Percentiles rank a stretch among this genome's conserved stretches.
These are phyloP conservation scores for Limonium bicolor DNA, from an alignment of 148 eudicot genomes.

Conservation along the genomic window DNA sequence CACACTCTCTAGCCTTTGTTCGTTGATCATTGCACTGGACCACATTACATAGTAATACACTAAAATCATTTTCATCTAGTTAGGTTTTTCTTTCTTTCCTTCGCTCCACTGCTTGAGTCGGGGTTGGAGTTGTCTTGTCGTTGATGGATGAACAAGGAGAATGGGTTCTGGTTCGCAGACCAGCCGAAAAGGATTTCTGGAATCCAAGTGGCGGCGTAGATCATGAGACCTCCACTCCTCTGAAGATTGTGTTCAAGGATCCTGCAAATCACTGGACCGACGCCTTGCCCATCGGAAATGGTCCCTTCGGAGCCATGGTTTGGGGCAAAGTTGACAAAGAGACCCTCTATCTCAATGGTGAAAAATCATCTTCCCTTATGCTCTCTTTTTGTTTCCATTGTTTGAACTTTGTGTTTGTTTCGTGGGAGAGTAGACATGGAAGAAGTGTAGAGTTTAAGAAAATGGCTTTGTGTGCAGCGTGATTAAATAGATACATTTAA, in stretches of 20 bases:
- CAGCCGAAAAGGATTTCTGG: slow-evolving; percentile 27
- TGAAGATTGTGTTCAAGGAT: slow-evolving; percentile 37
- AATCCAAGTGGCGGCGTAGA: slow-evolving; percentile 14
- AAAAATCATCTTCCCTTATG: background rate
- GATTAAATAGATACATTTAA: too few relatives aligned
- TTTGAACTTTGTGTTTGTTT: too few relatives aligned
- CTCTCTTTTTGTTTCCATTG: background rate
- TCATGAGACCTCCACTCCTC: slow-evolving; percentile 11
- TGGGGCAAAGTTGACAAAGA: slow-evolving; percentile 54
- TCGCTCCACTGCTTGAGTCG: too few relatives aligned
- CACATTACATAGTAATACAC: too few relatives aligned
- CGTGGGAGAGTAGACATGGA: background rate
- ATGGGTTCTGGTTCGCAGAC: slow-evolving; percentile 28
- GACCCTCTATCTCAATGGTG: slow-evolving; percentile 70
- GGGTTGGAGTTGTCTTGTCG: too few relatives aligned
- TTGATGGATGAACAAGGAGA: slow-evolving; percentile 16
- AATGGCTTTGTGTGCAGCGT: background rate
- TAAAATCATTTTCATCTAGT: too few relatives aligned
- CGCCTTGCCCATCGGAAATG: slow-evolving; percentile 81
- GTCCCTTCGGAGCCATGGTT: slow-evolving; percentile 74
- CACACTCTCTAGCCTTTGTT: too few relatives aligned
- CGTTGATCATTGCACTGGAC: too few relatives aligned
- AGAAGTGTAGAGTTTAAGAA: background rate
- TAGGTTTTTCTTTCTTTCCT: too few relatives aligned
- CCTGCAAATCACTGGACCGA: slow-evolving; percentile 86